Base-by-base conservation (phyloP, 805 yeast genomes). In the Kazachstania psychrophila region DNA sequence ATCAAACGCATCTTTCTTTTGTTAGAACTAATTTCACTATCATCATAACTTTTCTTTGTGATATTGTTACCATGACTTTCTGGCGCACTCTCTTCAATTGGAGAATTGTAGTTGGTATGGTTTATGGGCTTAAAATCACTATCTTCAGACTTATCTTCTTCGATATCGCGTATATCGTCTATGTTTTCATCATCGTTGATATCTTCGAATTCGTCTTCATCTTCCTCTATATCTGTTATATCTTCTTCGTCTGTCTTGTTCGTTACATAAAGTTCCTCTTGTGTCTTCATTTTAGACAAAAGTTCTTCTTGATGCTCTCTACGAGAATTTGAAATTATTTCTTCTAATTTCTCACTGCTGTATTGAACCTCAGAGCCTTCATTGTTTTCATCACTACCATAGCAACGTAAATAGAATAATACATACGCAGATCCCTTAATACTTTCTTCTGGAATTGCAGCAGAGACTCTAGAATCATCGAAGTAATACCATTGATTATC, bases 401-500 rank as follows among this genome's bases (percentile, higher is more conserved):
- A 46, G 23, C 67, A 62, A 41, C 77, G 77, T 43, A 88, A 69
- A 60, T 92, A 89, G 51, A 92, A 89, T 36, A 89, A 60, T 40
- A 89, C 63, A 57, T 89, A 89, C 0, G 97, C 97, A 3, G 94
- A 85, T 1, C 84, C 79, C 6, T 79, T 70, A 9, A 84, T 62
- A 8, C 82, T 61, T 16, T 75, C 70, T 20, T 67, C 67, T 0
- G 94, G 82, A 34, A 72, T 68, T 0, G 77, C 68, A 14, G 65
- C 65, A 0, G 75, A 60, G 1, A 87, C 96, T 23, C 80, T 61
- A 2, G 94, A 77, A 55, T 89, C 98, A 54, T 89, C 88, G 56
- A 71, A 89, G 54, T 87, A 82, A 54, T 87, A 86, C 97, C 97
- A 92, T 40, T 75, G 68, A 15, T 64, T 64, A 51, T 84, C 94